These are phyloP conservation scores for Suhomyces kilbournensis DNA, from an alignment of 805 yeast species.

Conservation along the genomic window DNA sequence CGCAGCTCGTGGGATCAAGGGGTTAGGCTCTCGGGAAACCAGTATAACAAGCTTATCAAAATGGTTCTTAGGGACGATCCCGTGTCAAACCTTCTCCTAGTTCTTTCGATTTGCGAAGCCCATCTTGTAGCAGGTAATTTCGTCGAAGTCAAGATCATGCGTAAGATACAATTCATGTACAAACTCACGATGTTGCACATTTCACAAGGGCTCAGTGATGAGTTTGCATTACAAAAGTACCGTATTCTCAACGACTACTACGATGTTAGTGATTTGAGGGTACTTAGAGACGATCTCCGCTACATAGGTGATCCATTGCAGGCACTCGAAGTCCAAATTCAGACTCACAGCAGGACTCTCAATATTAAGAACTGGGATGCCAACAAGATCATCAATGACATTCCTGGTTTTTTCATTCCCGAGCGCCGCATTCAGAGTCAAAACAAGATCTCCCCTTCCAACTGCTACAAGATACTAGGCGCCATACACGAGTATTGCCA, in stretches of 20 bases:
- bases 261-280: conserved; percentile 14
- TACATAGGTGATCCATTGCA: conserved; percentile 10
- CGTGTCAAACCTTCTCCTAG: conserved; percentile 7
- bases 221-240: conserved; percentile 14
- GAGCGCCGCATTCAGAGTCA: conserved; percentile 22
- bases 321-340: conserved; percentile 12
- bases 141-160: conserved; percentile 21
- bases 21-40: conserved; percentile 18
- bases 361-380: conserved; percentile 5
- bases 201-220: conserved; percentile 12
- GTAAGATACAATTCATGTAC: conserved; percentile 25
- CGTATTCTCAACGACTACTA: conserved; percentile 26
- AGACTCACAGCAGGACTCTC: conserved; percentile 1
- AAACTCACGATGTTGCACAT: conserved; percentile 22
- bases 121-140: conserved; percentile 30
- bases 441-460: conserved; percentile 20
- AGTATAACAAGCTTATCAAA: conserved; percentile 14
- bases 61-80: conserved; percentile 5
- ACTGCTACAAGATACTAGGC: conserved; percentile 16
- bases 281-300: conserved; percentile 11
- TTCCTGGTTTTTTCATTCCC: conserved; percentile 31
- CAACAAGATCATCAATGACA: conserved; percentile 13
- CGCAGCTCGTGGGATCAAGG: conserved; percentile 3
- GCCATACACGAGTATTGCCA: conserved; percentile 16
- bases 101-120: conserved; percentile 26